Evolutionary conservation across 2,329 filamentous ascomycete genomes (phyloP), one percentile per base, ranked within the genome.

Genomic region (Diaporthe sp.): DNA sequence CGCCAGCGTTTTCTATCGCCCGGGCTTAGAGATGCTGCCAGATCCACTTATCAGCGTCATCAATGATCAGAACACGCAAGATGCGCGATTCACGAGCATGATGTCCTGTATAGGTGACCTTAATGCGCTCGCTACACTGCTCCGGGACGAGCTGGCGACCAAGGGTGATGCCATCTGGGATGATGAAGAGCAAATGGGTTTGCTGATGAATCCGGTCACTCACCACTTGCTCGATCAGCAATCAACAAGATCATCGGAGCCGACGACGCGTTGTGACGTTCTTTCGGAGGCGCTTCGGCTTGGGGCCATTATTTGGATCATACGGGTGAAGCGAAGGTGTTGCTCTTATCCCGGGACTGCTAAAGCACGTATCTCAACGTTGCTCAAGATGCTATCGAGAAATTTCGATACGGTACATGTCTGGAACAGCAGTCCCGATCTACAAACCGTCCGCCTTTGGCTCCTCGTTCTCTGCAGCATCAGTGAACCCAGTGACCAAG

Each of bases 381-480:
- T 67, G 61, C 61, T 67, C 44, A 34, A 51, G 2, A 34, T 67
- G 5, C 28, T 67, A 15, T 51, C 28, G 20, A 34, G 20, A 17
- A 49, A 34, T 3, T n/a, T 13, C 10, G 9, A n/a, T n/a, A 17
- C 25, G 6, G 28, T 15, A 17, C 1, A 49, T 67, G 5, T 67
- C 61, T 67, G 61, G 61, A 51, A 67, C 61, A 34, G 42, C 61
- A 37, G 44, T 25, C 28, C 44, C 20, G 28, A n/a, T 6, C 61
- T 49, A 49, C 61, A 17, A 6, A 17, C 31, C 28, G 44, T 67
- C 42, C 61, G 44, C 25, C 28, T 67, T 49, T 67, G 61, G 61
- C 61, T 67, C n/a, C 61, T 67, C 8, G 28, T 67, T 37, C 28
- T 67, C 28, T 67, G 61, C 44, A 49, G 61, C 28, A 67, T 51